Conservation (phyloP, 2,329 filamentous ascomycete species). For the Fusarium beomiforme region DNA sequence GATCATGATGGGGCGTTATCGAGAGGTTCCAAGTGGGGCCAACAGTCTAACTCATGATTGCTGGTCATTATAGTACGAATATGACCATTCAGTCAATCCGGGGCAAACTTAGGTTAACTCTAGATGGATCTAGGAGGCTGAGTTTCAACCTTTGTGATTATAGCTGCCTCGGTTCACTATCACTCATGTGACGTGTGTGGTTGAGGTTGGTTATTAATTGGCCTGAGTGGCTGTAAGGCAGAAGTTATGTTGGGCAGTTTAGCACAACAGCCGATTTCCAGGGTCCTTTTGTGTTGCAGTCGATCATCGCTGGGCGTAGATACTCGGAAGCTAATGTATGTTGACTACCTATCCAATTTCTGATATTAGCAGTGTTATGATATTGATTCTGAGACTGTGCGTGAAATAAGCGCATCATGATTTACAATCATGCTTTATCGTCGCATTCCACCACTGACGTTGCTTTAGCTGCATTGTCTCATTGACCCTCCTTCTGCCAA, state of each 20-base stretch:
- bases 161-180: constrained; percentile 6
- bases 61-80: neutral
- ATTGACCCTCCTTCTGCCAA: constrained; percentile 2
- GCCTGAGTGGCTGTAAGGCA: neutral
- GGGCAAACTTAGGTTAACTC: neutral
- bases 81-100: neutral
- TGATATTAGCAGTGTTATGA: neutral
- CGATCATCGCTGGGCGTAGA: neutral
- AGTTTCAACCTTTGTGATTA: neutral
- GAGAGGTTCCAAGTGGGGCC: constrained; percentile 28
- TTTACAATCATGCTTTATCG: neutral
- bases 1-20: constrained; percentile 12
- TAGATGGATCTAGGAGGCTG: neutral
- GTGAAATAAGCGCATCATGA: neutral
- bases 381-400: neutral
- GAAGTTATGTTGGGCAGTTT: neutral
- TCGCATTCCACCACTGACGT: neutral
- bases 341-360: neutral
- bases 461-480: neutral
- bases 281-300: constrained; percentile 19
- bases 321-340: constrained; percentile 4
- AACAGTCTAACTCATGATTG: neutral
- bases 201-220: neutral
- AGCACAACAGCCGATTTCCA: constrained; percentile 8
- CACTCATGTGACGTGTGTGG: constrained; percentile 18